Evolutionary conservation across 2,329 filamentous ascomycete genomes (phyloP), one percentile per base, ranked within the genome.

Genomic region (Colletotrichum costaricense): DNA sequence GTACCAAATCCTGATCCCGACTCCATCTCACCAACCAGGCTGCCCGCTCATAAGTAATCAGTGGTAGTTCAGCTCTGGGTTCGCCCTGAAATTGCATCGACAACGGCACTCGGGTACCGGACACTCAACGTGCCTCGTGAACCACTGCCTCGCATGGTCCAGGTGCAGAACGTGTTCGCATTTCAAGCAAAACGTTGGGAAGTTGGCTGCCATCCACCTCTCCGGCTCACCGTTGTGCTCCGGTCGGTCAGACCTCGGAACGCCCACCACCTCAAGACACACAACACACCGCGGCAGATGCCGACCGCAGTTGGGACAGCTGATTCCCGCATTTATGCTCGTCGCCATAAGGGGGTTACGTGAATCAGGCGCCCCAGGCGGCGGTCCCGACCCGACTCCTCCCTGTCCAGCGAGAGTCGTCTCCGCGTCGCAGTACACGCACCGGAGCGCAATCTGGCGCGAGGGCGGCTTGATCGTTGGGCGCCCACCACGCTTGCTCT

Each of bases 371-470:
- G 62, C 49, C 49, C 60, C 71, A 24, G 68, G 68, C n/a, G 65
- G 74, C 42, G 74, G 65, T 63, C 67, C 57, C 58, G 60, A 63
- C 24, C 76, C 71, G 63, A 56, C 59, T 33, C 69, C 69, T 54
- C 69, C 68, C 56, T 74, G 67, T 30, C 71, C 72, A n/a, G 67
- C 65, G 57, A 76, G 69, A 30, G 73, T 88, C 63, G 88, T 88
- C 79, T 90, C 87, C 42, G 89, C 87, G 77, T 93, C 91, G 83
- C 94, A 97, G 83, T 94, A 94, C 60, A 93, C 88, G 82, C 94
- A 97, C 59, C 93, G 90, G 62, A 97, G 88, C 5, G 92, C 91
- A 66, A 96, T 90, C 82, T 94, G 93, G 38, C 92, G 86, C 2
- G 90, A 90, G 0, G 92, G 88, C 1, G 92, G 88, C 70, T 90